These are phyloP conservation scores for Ceratorhiza oryzae-sativae DNA, from an alignment of 1,284 basidiomycete genomes.

Conservation along the genomic window DNA sequence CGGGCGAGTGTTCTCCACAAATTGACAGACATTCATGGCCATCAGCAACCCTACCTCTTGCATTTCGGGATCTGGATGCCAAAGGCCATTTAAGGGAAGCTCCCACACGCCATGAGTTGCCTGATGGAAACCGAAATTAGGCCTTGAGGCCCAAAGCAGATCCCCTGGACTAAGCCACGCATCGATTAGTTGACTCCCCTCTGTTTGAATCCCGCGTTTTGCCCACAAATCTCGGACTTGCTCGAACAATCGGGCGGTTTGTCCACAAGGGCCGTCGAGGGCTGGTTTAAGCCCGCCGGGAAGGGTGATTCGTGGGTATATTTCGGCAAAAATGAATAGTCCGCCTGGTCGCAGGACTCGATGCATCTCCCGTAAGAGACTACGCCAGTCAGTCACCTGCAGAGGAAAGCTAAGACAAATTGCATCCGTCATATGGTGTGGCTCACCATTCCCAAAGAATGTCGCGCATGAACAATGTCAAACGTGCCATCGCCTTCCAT, in stretches of 20 bases:
- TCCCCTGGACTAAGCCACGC: constrained; percentile 10
- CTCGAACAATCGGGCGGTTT: neutral
- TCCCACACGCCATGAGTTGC: constrained; percentile 3
- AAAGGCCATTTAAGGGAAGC: constrained; percentile 12
- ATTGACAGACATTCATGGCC: constrained; percentile 24
- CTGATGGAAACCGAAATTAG: neutral
- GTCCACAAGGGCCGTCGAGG: neutral
- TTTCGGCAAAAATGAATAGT: constrained; percentile 41
- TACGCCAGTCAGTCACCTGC: constrained; percentile 30
- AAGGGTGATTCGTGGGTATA: constrained; percentile 20
- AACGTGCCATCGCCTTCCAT: constrained; percentile 32
- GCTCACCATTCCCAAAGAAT: constrained; percentile 23
- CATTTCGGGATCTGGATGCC: constrained; percentile 24
- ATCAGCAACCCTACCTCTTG: constrained; percentile 22
- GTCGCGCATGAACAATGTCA: constrained; percentile 41
- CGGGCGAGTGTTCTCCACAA: constrained; percentile 9
- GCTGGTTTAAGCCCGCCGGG: constrained; percentile 1
- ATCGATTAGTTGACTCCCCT: constrained; percentile 4
- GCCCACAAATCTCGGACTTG: neutral
- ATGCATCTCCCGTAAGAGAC: constrained; percentile 35
- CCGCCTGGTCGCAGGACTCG: constrained; percentile 39
- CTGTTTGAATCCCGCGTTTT: constrained; percentile 1
- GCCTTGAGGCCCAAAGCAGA: neutral
- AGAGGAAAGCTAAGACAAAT: neutral
- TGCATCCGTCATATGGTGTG: neutral